Conservation (phyloP, 2,329 filamentous ascomycete species). For the Chaetomiaceae sp. region DNA sequence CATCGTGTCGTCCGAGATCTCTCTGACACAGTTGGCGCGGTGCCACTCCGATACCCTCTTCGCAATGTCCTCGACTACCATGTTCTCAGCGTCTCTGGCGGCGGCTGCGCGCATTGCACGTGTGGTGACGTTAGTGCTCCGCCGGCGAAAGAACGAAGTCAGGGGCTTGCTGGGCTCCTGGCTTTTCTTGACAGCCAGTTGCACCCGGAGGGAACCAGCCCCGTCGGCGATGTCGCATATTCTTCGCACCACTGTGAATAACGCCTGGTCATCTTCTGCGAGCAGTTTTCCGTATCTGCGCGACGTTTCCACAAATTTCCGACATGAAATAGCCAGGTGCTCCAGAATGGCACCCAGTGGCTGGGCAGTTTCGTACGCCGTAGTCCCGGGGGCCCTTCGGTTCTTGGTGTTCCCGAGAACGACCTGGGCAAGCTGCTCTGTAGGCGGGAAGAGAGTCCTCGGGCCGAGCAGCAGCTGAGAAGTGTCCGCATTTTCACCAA, state of each 20-base stretch:
- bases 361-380: conserved; percentile 26
- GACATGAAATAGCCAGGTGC: conserved; percentile 32
- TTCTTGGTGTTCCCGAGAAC: conserved; percentile 22
- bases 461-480: conserved; percentile 32
- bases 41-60: conserved; percentile 16
- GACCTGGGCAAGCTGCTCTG: conserved; percentile 34
- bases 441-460: conserved; percentile 32
- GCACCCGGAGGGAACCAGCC: background rate
- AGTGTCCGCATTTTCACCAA: conserved; percentile 33
- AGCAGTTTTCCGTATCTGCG: conserved; percentile 28
- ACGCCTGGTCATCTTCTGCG: too few relatives aligned
- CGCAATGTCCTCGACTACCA: conserved; percentile 20
- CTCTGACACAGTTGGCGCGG: conserved; percentile 30
- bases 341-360: conserved; percentile 28
- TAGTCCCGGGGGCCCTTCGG: background rate
- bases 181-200: background rate
- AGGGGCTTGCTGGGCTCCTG: background rate
- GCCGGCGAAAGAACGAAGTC: background rate
- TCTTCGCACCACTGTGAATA: conserved; percentile 33
- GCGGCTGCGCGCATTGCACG: background rate
- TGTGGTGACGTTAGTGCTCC: background rate
- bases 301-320: conserved; percentile 30
- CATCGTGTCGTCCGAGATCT: conserved; percentile 36
- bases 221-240: conserved; percentile 30
- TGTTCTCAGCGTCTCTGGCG: background rate